phyloP scores from a whole-genome alignment of 2,329 filamentous ascomycete species.

The Fusarium pseudoanthophilum region DNA sequence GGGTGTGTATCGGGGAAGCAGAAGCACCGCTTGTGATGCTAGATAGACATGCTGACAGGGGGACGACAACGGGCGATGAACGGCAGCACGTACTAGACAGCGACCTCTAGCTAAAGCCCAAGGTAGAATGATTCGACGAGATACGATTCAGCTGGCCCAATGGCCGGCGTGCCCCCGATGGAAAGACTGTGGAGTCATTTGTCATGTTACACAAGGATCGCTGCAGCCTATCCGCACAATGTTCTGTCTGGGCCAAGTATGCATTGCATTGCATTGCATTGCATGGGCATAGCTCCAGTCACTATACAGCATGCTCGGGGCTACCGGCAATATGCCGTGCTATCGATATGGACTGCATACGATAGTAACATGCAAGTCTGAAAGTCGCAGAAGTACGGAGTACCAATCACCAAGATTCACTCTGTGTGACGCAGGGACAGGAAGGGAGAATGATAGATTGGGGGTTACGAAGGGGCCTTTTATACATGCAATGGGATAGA shows the following conservation, averaged over 20 bases:
- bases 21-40: background rate
- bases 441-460: background rate
- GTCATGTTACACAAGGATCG: conserved; percentile 37
- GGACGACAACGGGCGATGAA: background rate
- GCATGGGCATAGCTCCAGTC: background rate
- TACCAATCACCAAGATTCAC: background rate
- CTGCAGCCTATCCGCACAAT: conserved; percentile 2
- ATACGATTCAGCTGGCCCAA: conserved; percentile 12
- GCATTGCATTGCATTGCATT: background rate
- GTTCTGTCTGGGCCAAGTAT: conserved; percentile 8
- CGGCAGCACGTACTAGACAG: conserved; percentile 1
- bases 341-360: background rate
- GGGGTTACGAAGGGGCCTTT: background rate
- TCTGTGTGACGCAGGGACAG: background rate
- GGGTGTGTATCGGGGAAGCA: background rate
- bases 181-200: conserved; percentile 14
- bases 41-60: conserved; percentile 15
- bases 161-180: conserved; percentile 12
- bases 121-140: conserved; percentile 2
- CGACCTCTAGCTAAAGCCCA: conserved; percentile 5
- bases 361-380: conserved; percentile 6
- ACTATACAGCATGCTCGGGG: conserved; percentile 4
- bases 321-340: conserved; percentile 15
- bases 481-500: background rate
- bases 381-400: background rate